A percentile compares a stretch with the other conserved stretches of the same genome.
Evolutionary conservation across 2,329 filamentous ascomycete species (phyloP).

Genomic region (Aureobasidium sp.): DNA sequence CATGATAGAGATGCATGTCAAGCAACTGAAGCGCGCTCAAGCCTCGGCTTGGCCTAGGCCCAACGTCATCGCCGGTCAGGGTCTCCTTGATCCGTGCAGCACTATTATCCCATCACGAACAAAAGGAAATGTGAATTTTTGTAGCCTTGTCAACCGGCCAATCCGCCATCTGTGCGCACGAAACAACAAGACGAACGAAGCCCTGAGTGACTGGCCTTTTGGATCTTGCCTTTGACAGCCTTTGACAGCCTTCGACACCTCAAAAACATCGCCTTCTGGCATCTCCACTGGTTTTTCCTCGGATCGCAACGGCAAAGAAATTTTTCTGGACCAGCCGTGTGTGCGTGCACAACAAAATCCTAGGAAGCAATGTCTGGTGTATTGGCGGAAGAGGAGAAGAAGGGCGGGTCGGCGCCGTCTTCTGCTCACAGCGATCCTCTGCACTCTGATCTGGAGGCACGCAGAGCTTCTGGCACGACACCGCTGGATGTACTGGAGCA

Average conservation of each 20-base stretch:
- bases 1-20: not conserved
- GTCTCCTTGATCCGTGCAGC: constrained; percentile 6
- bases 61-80: constrained; percentile 6
- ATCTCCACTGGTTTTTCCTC: not conserved
- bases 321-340: not conserved
- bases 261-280: not conserved
- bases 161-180: constrained; percentile 3
- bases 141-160: constrained; percentile 6
- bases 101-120: not conserved
- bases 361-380: not conserved
- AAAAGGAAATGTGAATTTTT: constrained; percentile 1
- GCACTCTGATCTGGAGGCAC: not conserved
- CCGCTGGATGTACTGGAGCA: constrained; percentile 8
- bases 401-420: not conserved
- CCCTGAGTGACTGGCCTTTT: not conserved
- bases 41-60: not conserved
- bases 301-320: not conserved
- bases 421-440: constrained; percentile 6
- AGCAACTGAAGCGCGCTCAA: not conserved
- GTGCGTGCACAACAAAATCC: not conserved
- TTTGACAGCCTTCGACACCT: not conserved
- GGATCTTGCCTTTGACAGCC: not conserved
- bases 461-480: not conserved
- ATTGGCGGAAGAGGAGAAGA: not conserved
- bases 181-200: not conserved